Conservation (phyloP, 148 eudicot genomes). For the Fagopyrum tataricum region DNA sequence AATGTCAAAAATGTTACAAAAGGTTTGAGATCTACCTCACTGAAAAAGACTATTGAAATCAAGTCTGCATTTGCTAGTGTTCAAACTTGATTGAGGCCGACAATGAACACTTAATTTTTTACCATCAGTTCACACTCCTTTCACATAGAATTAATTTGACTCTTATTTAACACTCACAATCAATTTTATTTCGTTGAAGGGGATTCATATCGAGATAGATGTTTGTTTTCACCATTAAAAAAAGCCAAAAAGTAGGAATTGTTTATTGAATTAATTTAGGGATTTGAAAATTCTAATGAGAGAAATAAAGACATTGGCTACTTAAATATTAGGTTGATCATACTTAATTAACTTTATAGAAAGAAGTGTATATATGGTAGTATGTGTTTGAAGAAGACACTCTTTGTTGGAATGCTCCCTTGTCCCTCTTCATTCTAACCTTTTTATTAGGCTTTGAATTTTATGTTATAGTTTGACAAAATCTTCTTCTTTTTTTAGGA, state of each 20-base stretch:
- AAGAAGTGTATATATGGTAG: neutral
- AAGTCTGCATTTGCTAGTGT: too few relatives aligned
- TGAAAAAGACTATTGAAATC: too few relatives aligned
- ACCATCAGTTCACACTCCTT: too few relatives aligned
- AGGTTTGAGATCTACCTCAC: too few relatives aligned
- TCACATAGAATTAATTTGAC: too few relatives aligned
- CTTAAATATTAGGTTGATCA: too few relatives aligned
- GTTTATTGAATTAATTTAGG: neutral
- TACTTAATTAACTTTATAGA: neutral
- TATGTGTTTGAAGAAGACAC: constrained; percentile 4
- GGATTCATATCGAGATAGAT: neutral
- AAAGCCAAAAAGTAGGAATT: neutral
- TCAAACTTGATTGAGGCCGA: too few relatives aligned
- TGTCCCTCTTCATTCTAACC: constrained; percentile 5
- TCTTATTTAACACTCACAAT: neutral
- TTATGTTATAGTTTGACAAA: neutral
- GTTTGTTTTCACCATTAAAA: neutral
- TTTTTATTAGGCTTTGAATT: neutral
- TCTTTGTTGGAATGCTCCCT: neutral
- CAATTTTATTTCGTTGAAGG: neutral
- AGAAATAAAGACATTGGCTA: neutral
- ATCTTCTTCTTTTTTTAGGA: neutral
- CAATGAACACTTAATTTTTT: too few relatives aligned
- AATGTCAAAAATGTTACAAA: too few relatives aligned
- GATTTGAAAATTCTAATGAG: neutral